Base-by-base conservation (phyloP, 345 rosid genomes). In the Eucalyptus pauciflora region DNA sequence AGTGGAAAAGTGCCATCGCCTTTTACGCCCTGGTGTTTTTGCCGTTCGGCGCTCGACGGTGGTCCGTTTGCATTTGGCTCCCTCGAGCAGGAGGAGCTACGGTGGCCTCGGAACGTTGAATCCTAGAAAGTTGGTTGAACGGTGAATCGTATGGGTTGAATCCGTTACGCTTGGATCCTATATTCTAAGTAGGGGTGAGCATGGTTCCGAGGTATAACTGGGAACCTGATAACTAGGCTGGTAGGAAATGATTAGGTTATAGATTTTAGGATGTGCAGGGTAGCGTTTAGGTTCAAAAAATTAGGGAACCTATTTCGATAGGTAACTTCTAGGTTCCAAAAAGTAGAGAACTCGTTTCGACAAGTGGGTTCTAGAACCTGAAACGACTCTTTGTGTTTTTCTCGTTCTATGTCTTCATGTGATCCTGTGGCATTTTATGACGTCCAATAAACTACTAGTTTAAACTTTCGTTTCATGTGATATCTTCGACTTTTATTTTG, bases 241-340 rank as follows among this genome's bases (percentile, higher is more conserved):
- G 7, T 52, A 52, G 1, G 56, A 52, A 52, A 18, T 1, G 24
- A 7, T 0, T 52, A 1, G 25, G 62, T 56, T 56, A 0, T 24
- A 24, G 13, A 56, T 22, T 56, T 6, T 56, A 24, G 29, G 3
- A 56, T 56, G 6, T 10, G 4, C 29, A 24, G 0, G 29, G 62
- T 56, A 56, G 13, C 13, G 24, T 56, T 56, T 0, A 24, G 2
- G 29, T 56, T 56, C 5, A 4, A 56, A 56, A 56, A 24, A 56
- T 56, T 24, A 10, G 1, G 1, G 1, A 56, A 24, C 3, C 0
- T 56, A 10, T 9, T 56, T 0, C 1, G 1, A 4, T 24, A 22
- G 3, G 13, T 56, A 56, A 24, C 3, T 56, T 56, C 0, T 4
- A 22, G 1, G 27, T 56, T 9, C 6, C 13, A 24, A 22, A 56